phyloP scores from a whole-genome alignment of 1,284 basidiomycete genomes.

The Trichosporon sp. region DNA sequence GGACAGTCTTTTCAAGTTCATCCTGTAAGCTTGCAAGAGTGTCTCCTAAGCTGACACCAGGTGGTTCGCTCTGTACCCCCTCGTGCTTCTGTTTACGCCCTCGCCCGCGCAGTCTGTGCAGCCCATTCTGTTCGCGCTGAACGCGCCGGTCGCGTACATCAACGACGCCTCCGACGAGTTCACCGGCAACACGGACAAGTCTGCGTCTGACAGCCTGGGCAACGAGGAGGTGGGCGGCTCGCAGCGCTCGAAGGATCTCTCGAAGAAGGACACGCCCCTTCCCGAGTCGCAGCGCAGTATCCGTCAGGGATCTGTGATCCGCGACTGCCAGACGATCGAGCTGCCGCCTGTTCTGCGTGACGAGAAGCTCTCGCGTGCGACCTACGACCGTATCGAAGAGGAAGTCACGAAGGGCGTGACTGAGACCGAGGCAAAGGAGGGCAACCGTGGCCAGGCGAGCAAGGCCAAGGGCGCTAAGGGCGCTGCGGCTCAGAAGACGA shows the following conservation, averaged over 20 bases:
- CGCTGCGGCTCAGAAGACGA: no score
- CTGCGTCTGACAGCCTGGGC: conserved; percentile 21
- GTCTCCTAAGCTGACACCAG: conserved; percentile 27
- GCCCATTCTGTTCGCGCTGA: conserved; percentile 50
- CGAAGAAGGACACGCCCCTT: conserved; percentile 25
- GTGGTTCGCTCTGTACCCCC: conserved; percentile 48
- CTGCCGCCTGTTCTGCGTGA: conserved; percentile 45
- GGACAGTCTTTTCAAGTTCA: conserved; percentile 32
- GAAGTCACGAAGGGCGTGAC: conserved; percentile 49
- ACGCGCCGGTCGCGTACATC: conserved; percentile 48
- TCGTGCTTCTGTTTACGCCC: conserved; percentile 51
- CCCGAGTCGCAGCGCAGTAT: conserved; percentile 41
- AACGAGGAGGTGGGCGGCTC: conserved; percentile 11
- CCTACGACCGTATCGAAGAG: conserved; percentile 47
- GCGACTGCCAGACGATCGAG: conserved; percentile 53
- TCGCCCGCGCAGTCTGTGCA: conserved; percentile 46
- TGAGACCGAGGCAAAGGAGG: conserved; percentile 26
- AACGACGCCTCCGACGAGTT: conserved; percentile 24
- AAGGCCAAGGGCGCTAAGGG: neutral
- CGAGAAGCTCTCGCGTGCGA: conserved; percentile 40
- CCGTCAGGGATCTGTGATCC: conserved; percentile 49
- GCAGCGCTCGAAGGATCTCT: conserved; percentile 28
- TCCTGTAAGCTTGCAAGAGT: conserved; percentile 38
- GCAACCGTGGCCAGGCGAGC: neutral
- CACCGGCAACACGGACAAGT: conserved; percentile 9